Conservation (phyloP, 192 early-diverging fungal species). For the Backusella liffmaniae region DNA sequence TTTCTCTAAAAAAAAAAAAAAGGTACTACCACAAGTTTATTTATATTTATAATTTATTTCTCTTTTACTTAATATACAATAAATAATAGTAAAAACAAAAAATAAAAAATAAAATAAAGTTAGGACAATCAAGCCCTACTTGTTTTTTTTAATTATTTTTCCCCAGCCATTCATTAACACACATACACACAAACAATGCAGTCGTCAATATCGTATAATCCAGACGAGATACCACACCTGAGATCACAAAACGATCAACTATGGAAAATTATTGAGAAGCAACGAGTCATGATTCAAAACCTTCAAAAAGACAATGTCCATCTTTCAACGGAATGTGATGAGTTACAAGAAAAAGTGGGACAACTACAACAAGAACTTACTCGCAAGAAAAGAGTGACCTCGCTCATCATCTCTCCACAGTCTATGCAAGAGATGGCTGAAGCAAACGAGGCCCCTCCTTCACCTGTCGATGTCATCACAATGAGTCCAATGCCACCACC, state of each 20-base stretch:
- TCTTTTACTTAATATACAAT: background rate
- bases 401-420: slow-evolving; percentile 17
- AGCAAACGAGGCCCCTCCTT: background rate
- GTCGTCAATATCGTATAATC: background rate
- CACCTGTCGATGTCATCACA: background rate
- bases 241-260: slow-evolving; percentile 77
- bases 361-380: slow-evolving; percentile 18
- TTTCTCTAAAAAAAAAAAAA: too few relatives aligned
- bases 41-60: too few relatives aligned
- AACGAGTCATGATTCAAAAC: slow-evolving; percentile 83
- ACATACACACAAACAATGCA: background rate
- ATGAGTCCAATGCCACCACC: slow-evolving; percentile 26
- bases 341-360: slow-evolving; percentile 28
- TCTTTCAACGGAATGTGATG: slow-evolving; percentile 42
- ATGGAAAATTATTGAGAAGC: slow-evolving; percentile 91
- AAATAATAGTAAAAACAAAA: background rate
- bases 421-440: slow-evolving; percentile 13
- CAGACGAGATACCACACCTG: slow-evolving; percentile 12
- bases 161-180: background rate
- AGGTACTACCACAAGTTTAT: too few relatives aligned
- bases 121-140: background rate
- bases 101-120: background rate
- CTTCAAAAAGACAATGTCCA: slow-evolving; percentile 66
- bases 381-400: slow-evolving; percentile 12
- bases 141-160: background rate